Evolutionary conservation across 2,329 filamentous ascomycete genomes (phyloP), one percentile per base, ranked within the genome.

Genomic region (Ceratocystiopsis sp.): DNA sequence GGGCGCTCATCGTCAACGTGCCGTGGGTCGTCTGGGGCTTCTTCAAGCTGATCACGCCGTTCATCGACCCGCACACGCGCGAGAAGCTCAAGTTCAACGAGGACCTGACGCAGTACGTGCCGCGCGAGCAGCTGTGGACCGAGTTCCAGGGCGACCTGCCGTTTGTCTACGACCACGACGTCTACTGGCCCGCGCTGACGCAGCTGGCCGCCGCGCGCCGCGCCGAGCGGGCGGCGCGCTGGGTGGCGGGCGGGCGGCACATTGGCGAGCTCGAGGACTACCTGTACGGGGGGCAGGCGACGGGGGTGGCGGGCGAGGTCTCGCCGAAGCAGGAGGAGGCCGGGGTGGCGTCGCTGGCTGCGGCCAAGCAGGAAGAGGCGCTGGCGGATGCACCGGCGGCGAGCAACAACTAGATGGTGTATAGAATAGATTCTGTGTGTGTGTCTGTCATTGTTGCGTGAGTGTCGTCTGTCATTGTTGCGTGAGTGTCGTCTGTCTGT

Each of bases 11-110:
- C 48, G 83, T 87, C 51, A 93, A 96, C 52, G 84, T 94, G 40
- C 89, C 89, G 1, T 95, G 84, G 77, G 73, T 93, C 49, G 84
- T 96, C 48, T 80, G 75, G 60, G 83, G 83, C 41, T 98, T 98
- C 71, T 93, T 96, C 71, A 95, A 93, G 63, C 67, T 95, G 54
- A 87, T 98, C 62, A 86, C 78, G 5, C 86, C 89, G 35, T 95
- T 98, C 63, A 94, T 98, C 63, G 91, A 98, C 61, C 91, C 91
- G 9, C 66, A 87, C 54, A 98, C 91, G 11, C 78, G 83, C 46
- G 78, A 91, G 56, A 98, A 98, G 69, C 78, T 98, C 65, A 93
- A 91, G 66, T 95, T 94, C 71, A 95, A 96, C 67, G 86, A 94
- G 60, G 82, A 93, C 57, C 78, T 94, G 66, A 71, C 71, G 52